Evolutionary conservation across 108 stramenopile genomes (phyloP).

Genomic region (Pseudonitzschia multiseries): DNA sequence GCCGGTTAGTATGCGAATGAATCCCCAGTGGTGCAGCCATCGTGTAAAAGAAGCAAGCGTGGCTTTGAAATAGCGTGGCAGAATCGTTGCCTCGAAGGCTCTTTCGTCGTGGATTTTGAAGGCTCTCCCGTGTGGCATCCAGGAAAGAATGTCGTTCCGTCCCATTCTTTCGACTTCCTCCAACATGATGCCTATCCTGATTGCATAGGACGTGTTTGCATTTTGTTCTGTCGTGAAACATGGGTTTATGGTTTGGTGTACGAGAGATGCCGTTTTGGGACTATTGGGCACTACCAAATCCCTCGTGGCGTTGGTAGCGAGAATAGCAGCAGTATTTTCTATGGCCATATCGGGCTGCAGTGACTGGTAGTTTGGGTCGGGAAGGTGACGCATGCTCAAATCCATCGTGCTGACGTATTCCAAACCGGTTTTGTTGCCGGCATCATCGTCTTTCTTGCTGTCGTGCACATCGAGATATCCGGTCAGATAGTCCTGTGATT

Average conservation of each 20-base stretch:
- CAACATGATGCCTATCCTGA: slow-evolving; percentile 62
- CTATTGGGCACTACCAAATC: background rate
- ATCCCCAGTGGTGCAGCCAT: slow-evolving; percentile 78
- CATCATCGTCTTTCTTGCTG: background rate
- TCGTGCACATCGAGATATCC: background rate
- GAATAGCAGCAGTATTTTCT: background rate
- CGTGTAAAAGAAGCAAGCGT: slow-evolving; percentile 28
- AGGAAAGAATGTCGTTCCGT: slow-evolving; percentile 58
- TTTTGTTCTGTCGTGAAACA: background rate
- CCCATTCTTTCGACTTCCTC: slow-evolving; percentile 59
- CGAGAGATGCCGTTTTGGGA: background rate
- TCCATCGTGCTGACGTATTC: background rate
- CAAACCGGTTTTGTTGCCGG: background rate
- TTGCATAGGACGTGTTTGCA: slow-evolving; percentile 29
- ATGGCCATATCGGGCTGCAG: background rate
- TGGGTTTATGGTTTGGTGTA: background rate
- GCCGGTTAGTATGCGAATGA: slow-evolving; percentile 53
- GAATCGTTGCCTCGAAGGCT: slow-evolving; percentile 60
- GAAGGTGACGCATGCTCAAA: background rate
- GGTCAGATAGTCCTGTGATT: background rate
- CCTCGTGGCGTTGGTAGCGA: background rate
- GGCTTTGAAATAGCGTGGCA: slow-evolving; percentile 36
- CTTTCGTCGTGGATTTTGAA: slow-evolving; percentile 71
- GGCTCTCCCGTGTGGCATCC: slow-evolving; percentile 62
- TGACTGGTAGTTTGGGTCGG: background rate